Base-by-base conservation (phyloP, 768 basidiomycete species). In the Pleurotus platypus region DNA sequence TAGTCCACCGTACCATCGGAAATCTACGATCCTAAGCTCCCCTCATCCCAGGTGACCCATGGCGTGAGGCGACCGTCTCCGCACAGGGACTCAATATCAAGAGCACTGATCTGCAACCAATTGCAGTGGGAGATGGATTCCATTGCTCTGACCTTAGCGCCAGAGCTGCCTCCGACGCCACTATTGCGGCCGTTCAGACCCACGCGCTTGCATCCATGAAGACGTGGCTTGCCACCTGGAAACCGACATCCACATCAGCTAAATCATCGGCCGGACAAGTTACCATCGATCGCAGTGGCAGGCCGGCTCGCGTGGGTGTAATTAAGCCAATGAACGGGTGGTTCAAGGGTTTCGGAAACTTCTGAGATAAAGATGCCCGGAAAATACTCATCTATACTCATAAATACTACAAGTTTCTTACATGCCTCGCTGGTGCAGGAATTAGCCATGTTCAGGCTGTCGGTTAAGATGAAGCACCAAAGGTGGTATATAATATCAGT, bases 51-150 rank as follows among this genome's bases (percentile, higher is more conserved):
- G 87, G 85, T 45, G 87, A 90, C 62, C 87, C 89, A 15, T 90
- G 87, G 87, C 77, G 81, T 49, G 83, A 85, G 55, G 80, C 83
- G 5, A 89, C 87, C 0, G 74, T 89, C 4, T 89, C 87, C 3
- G 81, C 87, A 0, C 76, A 80, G 20, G 74, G 73, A 11, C 71
- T 77, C 16, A 59, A 68, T 57, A 71, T 79, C 51, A 40, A 65
- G 18, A 86, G 78, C 64, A 86, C 82, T 2, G 55, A 75, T 0
- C 66, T 66, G 1, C 85, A 86, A 62, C 83, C 84, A 0, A 84
- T 89, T 54, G 78, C 72, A 13, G 66, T 81, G 11, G 71, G 82
- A 22, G 78, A 86, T 60, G 88, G 84, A 0, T 90, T 86, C 77
- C 88, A 89, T 62, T 79, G 79, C 64, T 84, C 87, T 15, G 87